Conservation (phyloP, 1,284 basidiomycete genomes). For the Tylopilus sp. region DNA sequence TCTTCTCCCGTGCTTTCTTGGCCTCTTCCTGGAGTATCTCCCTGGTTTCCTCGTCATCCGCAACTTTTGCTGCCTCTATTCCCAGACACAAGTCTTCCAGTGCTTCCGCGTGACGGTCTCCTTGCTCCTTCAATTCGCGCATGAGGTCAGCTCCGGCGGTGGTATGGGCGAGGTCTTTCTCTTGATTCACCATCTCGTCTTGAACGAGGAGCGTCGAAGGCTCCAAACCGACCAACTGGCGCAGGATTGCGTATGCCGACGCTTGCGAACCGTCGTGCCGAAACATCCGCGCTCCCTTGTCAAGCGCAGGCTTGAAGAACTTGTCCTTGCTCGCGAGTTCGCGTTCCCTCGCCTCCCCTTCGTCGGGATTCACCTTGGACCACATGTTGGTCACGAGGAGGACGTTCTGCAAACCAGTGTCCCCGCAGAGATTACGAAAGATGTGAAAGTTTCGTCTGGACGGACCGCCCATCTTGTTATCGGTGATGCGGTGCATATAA, state of each 20-base stretch:
- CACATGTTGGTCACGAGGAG: conserved; percentile 52
- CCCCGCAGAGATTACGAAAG: conserved; percentile 53
- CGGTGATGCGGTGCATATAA: conserved; percentile 55
- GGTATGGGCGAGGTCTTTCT: conserved; percentile 39
- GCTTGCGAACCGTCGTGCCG: conserved; percentile 36
- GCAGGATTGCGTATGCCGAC: conserved; percentile 35
- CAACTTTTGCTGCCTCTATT: conserved; percentile 35
- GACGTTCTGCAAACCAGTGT: conserved; percentile 44
- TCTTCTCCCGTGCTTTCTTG: conserved; percentile 28
- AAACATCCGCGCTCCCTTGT: conserved; percentile 41
- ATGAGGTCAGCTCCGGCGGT: conserved; percentile 39
- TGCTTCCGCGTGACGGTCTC: conserved; percentile 34
- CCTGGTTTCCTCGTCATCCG: conserved; percentile 38
- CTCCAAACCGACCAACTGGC: conserved; percentile 28
- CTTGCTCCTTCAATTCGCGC: conserved; percentile 35
- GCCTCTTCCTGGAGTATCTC: conserved; percentile 37
- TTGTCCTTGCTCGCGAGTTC: conserved; percentile 38
- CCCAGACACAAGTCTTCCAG: conserved; percentile 35
- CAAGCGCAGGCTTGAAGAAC: conserved; percentile 41
- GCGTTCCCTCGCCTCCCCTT: conserved; percentile 35
- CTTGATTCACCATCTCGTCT: conserved; percentile 40
- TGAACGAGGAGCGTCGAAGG: conserved; percentile 39
- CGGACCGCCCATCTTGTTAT: conserved; percentile 49
- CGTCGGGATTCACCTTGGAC: conserved; percentile 36
- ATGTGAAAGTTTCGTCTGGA: conserved; percentile 48